A percentile compares a stretch with the other conserved stretches of the same genome.
Conservation (phyloP, 1,284 basidiomycete species). For the Ustilago shanxiensis region DNA sequence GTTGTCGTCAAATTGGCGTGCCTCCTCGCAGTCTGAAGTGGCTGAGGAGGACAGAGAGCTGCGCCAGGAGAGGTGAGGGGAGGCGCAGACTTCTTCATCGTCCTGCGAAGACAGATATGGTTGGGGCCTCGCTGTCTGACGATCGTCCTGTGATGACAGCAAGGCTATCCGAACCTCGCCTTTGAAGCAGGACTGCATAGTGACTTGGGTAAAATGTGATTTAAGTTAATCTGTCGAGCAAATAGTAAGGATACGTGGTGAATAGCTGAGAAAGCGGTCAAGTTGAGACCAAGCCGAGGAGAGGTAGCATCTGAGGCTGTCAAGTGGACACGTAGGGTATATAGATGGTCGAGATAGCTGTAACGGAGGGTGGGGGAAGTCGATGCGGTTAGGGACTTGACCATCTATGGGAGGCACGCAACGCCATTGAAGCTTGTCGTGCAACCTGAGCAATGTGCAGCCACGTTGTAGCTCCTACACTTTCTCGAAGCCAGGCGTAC, state of each 20-base stretch:
- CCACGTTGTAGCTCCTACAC: not conserved
- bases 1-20: not conserved
- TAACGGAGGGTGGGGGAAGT: not conserved
- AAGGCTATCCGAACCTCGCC: conserved; percentile 30
- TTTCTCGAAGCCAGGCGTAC: not conserved
- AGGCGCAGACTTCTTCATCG: conserved; percentile 1
- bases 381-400: not conserved
- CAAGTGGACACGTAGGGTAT: not conserved
- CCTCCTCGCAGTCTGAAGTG: conserved; percentile 11
- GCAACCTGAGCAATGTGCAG: not conserved
- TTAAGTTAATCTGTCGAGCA: not conserved
- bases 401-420: not conserved
- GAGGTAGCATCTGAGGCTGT: not conserved
- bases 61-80: conserved; percentile 9
- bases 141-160: conserved; percentile 6
- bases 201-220: not conserved
- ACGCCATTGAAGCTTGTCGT: not conserved
- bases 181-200: conserved; percentile 29
- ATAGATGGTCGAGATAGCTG: not conserved
- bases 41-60: conserved; percentile 29
- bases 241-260: not conserved
- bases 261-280: not conserved
- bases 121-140: not conserved
- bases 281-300: not conserved
- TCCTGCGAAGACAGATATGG: not conserved